Percentiles rank a stretch among this genome's conserved stretches.
These are phyloP conservation scores for Penicillium soppii DNA, from an alignment of 495 filamentous ascomycete genomes.

Conservation along the genomic window DNA sequence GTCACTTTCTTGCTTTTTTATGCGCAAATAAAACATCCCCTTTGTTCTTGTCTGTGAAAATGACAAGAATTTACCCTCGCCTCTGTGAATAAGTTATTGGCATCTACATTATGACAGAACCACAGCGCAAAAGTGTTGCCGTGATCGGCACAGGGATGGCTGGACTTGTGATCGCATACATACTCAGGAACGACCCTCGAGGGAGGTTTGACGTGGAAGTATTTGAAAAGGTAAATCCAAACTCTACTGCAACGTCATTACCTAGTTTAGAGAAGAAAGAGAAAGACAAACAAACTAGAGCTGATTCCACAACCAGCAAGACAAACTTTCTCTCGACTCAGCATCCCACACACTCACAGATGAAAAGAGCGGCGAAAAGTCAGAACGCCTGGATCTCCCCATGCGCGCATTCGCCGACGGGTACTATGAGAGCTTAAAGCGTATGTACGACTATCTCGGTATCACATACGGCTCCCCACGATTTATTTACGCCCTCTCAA, in stretches of 20 bases:
- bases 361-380: background rate
- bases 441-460: slow-evolving; percentile 54
- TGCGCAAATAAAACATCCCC: too few species aligned
- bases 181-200: slow-evolving; percentile 44
- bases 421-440: slow-evolving; percentile 52
- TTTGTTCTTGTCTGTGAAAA: too few species aligned
- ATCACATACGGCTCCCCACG: slow-evolving; percentile 41
- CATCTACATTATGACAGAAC: background rate
- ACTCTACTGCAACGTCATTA: too few species aligned
- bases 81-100: too few species aligned
- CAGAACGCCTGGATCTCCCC: slow-evolving; percentile 45
- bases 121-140: slow-evolving; percentile 33
- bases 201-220: slow-evolving; percentile 46
- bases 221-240: slow-evolving; percentile 42
- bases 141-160: slow-evolving; percentile 57
- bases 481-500: slow-evolving; percentile 40
- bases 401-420: slow-evolving; percentile 57
- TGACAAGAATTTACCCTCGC: too few species aligned
- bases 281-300: background rate
- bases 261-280: too few species aligned
- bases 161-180: slow-evolving; percentile 50
- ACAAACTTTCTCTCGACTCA: slow-evolving; percentile 25
- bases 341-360: slow-evolving; percentile 19
- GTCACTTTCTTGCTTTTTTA: too few species aligned
- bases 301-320: slow-evolving; percentile 2